Percentiles rank a stretch among this genome's conserved stretches.
These are phyloP conservation scores for Rubroboletus satanas DNA, from an alignment of 768 basidiomycete species.

Conservation along the genomic window DNA sequence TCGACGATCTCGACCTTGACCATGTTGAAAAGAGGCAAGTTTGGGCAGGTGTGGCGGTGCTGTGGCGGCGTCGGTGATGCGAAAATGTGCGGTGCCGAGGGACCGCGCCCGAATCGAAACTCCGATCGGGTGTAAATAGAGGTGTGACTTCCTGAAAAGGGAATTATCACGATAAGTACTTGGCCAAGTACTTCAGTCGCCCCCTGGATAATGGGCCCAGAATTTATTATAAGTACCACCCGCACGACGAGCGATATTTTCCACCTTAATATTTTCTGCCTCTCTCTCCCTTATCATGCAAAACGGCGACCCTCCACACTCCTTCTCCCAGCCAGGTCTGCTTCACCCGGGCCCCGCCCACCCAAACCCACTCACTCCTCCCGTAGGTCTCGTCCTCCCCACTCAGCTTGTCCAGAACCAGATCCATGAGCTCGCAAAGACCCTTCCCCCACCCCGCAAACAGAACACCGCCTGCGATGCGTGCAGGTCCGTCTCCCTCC, in stretches of 20 bases:
- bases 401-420: slow-evolving; percentile 72
- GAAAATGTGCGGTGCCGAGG: slow-evolving; percentile 28
- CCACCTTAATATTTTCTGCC: slow-evolving; percentile 26
- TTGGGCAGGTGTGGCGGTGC: slow-evolving; percentile 13
- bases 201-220: slow-evolving; percentile 15
- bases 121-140: slow-evolving; percentile 19
- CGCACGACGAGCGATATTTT: slow-evolving; percentile 14
- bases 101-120: slow-evolving; percentile 17
- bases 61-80: slow-evolving; percentile 19
- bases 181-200: slow-evolving; percentile 14
- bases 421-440: slow-evolving; percentile 77
- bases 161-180: slow-evolving; percentile 24
- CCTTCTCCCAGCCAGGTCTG: slow-evolving; percentile 34
- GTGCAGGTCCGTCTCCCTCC: slow-evolving; percentile 56
- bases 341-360: background rate
- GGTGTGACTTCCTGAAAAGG: slow-evolving; percentile 1
- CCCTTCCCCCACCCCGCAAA: slow-evolving; percentile 79
- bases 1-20: slow-evolving; percentile 92
- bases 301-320: slow-evolving; percentile 26
- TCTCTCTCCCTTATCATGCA: slow-evolving; percentile 29
- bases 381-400: slow-evolving; percentile 57
- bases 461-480: slow-evolving; percentile 94
- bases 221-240: slow-evolving; percentile 25
- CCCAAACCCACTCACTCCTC: background rate
- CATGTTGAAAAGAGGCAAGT: slow-evolving; percentile 44